Evolutionary conservation across 78 protist species (phyloP), one percentile per base, ranked within the genome.

Genomic region (Dictyostelium intermedium): DNA sequence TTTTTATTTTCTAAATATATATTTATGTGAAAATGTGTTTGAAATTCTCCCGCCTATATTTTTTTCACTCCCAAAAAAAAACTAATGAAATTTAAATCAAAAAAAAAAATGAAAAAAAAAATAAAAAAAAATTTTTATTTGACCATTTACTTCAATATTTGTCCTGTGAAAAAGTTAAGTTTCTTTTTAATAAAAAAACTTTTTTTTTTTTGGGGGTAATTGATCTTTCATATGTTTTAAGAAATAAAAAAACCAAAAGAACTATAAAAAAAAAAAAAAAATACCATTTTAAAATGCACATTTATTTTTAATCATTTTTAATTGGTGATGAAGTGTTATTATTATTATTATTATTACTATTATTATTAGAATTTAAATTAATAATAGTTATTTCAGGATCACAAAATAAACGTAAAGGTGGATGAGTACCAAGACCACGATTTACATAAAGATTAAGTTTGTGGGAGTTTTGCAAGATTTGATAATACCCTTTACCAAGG

Each of bases 401-500:
- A 80, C 94, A 89, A 66, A 89, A 89, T 32, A 89, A 20, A 41
- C 94, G 66, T 4, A 78, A 8, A 20, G 94, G 94, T 25, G 94
- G 94, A 80, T 89, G 94, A 20, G 94, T 89, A 23, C 81, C 94
- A 4, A 89, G 30, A 9, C 94, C 94, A 18, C 87, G 30, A 47
- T 89, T 89, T 2, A 80, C 27, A 47, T 89, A 89, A 9, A 89
- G 39, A 10, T 87, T 23, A 7, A 78, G 16, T 41, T 50, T 69
- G 23, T 61, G 43, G 35, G 61, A 8, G 14, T 83, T 10, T 9
- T 50, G 41, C 34, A 13, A 7, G 23, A 35, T 32, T 9, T 66
- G 37, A 39, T 53, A 78, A 30, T 43, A 63, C 0, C 93, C 93
- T 63, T 78, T 76, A 10, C 74, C 69, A 41, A 35, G 80, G 69